Percentiles rank a stretch among this genome's conserved stretches.
Evolutionary conservation across 805 yeast genomes (phyloP).

Genomic region (Candida arabinofermentans): DNA sequence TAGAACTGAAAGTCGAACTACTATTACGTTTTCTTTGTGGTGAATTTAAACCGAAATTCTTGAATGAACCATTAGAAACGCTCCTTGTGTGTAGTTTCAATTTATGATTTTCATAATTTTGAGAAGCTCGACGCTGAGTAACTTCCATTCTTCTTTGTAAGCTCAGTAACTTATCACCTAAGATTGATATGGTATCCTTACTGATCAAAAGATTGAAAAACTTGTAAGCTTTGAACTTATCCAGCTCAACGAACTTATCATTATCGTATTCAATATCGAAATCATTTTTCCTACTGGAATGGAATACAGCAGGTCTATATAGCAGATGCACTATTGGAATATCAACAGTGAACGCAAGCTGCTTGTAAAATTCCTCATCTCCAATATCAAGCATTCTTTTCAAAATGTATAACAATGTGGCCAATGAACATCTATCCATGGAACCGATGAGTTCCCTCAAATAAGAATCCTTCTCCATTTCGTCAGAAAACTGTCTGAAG

Average conservation of each 20-base stretch:
- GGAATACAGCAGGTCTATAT: slow-evolving; percentile 9
- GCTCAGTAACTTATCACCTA: not conserved
- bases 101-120: slow-evolving; percentile 2
- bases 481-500: slow-evolving; percentile 1
- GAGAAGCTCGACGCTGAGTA: slow-evolving; percentile 2
- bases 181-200: not conserved
- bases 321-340: slow-evolving; percentile 13
- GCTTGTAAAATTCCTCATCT: slow-evolving; percentile 5
- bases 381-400: slow-evolving; percentile 1
- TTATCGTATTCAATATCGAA: slow-evolving; percentile 1
- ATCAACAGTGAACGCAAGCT: slow-evolving; percentile 5
- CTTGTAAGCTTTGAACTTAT: slow-evolving; percentile 6
- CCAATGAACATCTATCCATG: slow-evolving; percentile 14
- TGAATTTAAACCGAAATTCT: slow-evolving; percentile 4
- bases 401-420: slow-evolving; percentile 7
- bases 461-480: not conserved
- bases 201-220: slow-evolving; percentile 2
- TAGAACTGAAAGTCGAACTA: not conserved
- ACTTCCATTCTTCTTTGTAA: slow-evolving; percentile 4
- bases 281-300: not conserved
- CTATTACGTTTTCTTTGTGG: not conserved
- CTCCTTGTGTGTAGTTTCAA: slow-evolving; percentile 1
- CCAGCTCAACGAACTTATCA: slow-evolving; percentile 9
- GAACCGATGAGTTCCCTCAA: slow-evolving; percentile 4
- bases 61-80: slow-evolving; percentile 3